Base-by-base conservation (phyloP, 306 rosid species). In the Fragaria ananassa region DNA sequence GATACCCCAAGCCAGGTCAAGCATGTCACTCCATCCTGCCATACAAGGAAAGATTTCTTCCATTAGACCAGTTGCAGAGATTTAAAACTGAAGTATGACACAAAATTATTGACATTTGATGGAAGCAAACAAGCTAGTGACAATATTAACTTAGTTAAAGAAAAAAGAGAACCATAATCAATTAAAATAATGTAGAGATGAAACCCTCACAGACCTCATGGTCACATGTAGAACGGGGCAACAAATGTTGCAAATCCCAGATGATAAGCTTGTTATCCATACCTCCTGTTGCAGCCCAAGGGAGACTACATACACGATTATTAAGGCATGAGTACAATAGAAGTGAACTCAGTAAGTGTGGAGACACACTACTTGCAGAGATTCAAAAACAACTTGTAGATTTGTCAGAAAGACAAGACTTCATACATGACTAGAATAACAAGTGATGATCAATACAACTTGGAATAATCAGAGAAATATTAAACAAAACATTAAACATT, bases 201-300 rank as follows among this genome's bases (percentile, higher is more conserved):
- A 65, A 71, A 77, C 34, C 34, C 68, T 8, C 80, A 82, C 89
- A 63, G 39, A 95, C 99, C 97, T 95, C 96, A 21, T 92, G 99
- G 42, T 92, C 86, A 71, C 96, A 88, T 4, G 75, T 89, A 68
- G 81, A 74, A 65, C 97, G 96, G 49, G 93, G 77, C 11, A 72
- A 46, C 1, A 93, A 88, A 71, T 88, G 92, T 79, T 85, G 93
- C 71, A 95, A 44, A 80, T 95, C 97, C 99, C 97, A 92, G 65
- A 95, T 86, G 42, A 83, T 47, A 60, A 95, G 87, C 80, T 85
- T 90, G 9, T 74, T 57, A 83, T 95, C 99, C 97, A 95, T 78
- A 76, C 97, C 62, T 54, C 99, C 99, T 70, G 90, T 82, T 60
- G 93, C 97, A 17, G 87, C 97, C 99, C 96, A 92, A 10, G 85